Evolutionary conservation across 805 yeast species (phyloP).

Genomic region (Candida adriatica): DNA sequence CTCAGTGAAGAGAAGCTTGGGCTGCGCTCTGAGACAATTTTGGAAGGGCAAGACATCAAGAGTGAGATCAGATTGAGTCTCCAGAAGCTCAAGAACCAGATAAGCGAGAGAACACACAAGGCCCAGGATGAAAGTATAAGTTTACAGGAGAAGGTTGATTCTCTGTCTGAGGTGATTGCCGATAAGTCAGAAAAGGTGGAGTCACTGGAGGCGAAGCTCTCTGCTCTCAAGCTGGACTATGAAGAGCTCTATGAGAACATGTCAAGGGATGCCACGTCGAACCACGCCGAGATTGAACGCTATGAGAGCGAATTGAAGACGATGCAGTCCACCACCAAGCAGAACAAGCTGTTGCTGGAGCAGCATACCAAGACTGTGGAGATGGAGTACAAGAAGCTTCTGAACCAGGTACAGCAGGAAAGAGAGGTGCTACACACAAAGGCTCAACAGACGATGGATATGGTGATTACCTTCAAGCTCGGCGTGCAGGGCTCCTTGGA

Average conservation of each 20-base stretch:
- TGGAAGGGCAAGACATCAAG: slow-evolving; percentile 34
- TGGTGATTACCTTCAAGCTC: slow-evolving; percentile 57
- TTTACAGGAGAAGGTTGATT: slow-evolving; percentile 53
- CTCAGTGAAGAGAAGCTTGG: slow-evolving; percentile 39
- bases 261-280: slow-evolving; percentile 44
- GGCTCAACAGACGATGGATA: slow-evolving; percentile 51
- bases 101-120: slow-evolving; percentile 38
- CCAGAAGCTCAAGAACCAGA: slow-evolving; percentile 37
- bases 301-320: slow-evolving; percentile 51
- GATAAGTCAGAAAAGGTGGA: slow-evolving; percentile 55
- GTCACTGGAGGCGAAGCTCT: slow-evolving; percentile 47
- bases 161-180: slow-evolving; percentile 44
- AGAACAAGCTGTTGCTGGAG: slow-evolving; percentile 42
- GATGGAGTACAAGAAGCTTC: slow-evolving; percentile 44
- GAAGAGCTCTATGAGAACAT: slow-evolving; percentile 51
- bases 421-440: slow-evolving; percentile 44
- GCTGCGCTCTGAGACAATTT: slow-evolving; percentile 33
- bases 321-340: slow-evolving; percentile 41
- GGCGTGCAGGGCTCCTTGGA: slow-evolving; percentile 60
- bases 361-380: slow-evolving; percentile 44
- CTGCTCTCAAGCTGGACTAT: slow-evolving; percentile 43
- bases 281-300: slow-evolving; percentile 60
- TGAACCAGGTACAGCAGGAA: slow-evolving; percentile 38
- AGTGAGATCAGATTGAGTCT: slow-evolving; percentile 29
- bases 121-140: slow-evolving; percentile 51